Evolutionary conservation across 2,329 filamentous ascomycete genomes (phyloP).

Genomic region (Monilinia aucupariae): DNA sequence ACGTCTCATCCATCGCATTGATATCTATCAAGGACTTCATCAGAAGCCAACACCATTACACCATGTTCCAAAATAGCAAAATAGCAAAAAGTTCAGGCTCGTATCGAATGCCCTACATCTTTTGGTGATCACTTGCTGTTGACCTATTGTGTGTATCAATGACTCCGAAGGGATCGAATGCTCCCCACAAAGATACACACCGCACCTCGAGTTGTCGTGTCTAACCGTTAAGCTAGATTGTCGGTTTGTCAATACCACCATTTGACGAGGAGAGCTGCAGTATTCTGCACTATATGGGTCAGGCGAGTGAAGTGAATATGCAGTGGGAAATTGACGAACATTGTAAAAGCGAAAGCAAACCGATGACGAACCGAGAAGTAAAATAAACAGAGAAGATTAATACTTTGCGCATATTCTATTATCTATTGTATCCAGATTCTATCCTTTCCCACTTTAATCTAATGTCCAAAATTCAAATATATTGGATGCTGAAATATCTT

Average conservation of each 20-base stretch:
- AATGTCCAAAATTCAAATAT: background rate
- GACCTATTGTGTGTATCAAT: background rate
- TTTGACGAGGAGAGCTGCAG: background rate
- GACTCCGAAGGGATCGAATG: constrained; percentile 7
- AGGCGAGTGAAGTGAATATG: background rate
- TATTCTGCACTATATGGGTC: background rate
- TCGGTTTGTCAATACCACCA: constrained; percentile 4
- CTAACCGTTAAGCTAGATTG: constrained; percentile 5
- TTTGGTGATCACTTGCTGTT: background rate
- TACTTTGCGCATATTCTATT: background rate
- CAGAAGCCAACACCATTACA: background rate
- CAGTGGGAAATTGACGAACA: background rate
- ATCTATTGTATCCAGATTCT: background rate
- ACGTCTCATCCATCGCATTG: no score
- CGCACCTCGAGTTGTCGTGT: constrained; percentile 5
- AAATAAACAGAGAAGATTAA: background rate
- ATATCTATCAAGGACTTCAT: no score
- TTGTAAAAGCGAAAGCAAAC: background rate
- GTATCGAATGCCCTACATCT: background rate
- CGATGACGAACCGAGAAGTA: background rate
- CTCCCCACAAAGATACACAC: constrained; percentile 8
- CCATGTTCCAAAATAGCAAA: background rate
- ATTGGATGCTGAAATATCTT: no score
- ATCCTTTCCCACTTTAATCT: background rate
- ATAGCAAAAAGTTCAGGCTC: background rate